Percentiles rank a stretch among this genome's conserved stretches.
Evolutionary conservation across 345 rosid species (phyloP).

Genomic region (Ceriops tagal): DNA sequence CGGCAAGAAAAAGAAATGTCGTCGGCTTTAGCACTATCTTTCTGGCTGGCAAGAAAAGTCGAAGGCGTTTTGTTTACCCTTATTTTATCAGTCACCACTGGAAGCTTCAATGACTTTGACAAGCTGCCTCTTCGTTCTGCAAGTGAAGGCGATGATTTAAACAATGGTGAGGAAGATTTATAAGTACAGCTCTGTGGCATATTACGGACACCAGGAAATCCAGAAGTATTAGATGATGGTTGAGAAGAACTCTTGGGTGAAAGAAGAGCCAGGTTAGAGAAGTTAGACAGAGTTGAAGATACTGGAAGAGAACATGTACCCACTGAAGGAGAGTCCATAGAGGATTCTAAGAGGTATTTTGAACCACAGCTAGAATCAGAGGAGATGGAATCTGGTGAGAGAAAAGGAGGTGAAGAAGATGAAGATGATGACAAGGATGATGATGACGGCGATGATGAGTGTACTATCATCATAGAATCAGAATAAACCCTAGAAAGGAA

Average conservation of each 20-base stretch:
- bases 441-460: constrained; percentile 55
- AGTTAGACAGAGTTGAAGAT: constrained; percentile 56
- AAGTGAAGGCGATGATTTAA: constrained; percentile 61
- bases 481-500: constrained; percentile 82
- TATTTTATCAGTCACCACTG: constrained; percentile 44
- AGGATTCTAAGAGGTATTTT: constrained; percentile 57
- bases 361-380: constrained; percentile 65
- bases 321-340: constrained; percentile 65
- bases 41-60: constrained; percentile 23
- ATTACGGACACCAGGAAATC: constrained; percentile 31
- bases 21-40: constrained; percentile 29
- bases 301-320: constrained; percentile 48
- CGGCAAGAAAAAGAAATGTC: constrained; percentile 33
- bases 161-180: constrained; percentile 35
- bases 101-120: constrained; percentile 70
- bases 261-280: constrained; percentile 54
- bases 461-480: constrained; percentile 89
- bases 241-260: constrained; percentile 44
- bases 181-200: constrained; percentile 31
- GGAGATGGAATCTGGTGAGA: constrained; percentile 69
- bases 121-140: constrained; percentile 83
- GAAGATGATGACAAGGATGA: constrained; percentile 44
- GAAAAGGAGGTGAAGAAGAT: constrained; percentile 68
- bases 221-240: constrained; percentile 29
- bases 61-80: constrained; percentile 28